Evolutionary conservation across 2,329 filamentous ascomycete genomes (phyloP), one percentile per base, ranked within the genome.

Genomic region (Chaetoscypha palmicola): DNA sequence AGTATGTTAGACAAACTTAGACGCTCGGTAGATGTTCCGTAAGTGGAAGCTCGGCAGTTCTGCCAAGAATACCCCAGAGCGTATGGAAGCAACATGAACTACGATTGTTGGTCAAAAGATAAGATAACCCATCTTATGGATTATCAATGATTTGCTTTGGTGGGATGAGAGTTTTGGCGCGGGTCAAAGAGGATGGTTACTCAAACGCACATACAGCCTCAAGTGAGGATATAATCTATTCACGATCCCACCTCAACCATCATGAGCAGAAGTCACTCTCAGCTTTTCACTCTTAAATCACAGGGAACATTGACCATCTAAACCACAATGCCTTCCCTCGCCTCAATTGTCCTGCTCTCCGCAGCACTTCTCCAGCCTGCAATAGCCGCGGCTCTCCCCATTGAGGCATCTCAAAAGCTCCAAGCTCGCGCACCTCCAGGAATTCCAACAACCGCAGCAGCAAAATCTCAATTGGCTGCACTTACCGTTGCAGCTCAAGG

Each of bases 391-490:
- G 21, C 39, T 4, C n/a, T 35, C 10, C 39, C 39, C 11, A n/a
- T n/a, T n/a, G n/a, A n/a, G n/a, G n/a, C n/a, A n/a, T n/a, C n/a
- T n/a, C n/a, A n/a, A n/a, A n/a, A n/a, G n/a, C 39, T 41, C 14
- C 20, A 22, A 4, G 8, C 20, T 41, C 39, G 39, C 11, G 12
- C 39, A 30, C 23, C 24, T 9, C 30, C 31, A 40, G 28, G 28
- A 30, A 77, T 89, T 46, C 85, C 85, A 14, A 70, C 72, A 4
- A 67, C 69, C 1, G 61, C 75, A 1, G 67, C 66, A 0, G 83
- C 84, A 16, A 69, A 72, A 49, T 70, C 68, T 5, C 70, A 77
- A 49, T 76, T 89, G 24, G 68, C 68, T 2, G 65, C 61, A 21
- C 67, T 89, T 40, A 78, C 72, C 0, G 79, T 85, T 14, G 68